phyloP scores from a whole-genome alignment of 192 early-diverging fungal genomes.

The Gryganskiella cystojenkinii region DNA sequence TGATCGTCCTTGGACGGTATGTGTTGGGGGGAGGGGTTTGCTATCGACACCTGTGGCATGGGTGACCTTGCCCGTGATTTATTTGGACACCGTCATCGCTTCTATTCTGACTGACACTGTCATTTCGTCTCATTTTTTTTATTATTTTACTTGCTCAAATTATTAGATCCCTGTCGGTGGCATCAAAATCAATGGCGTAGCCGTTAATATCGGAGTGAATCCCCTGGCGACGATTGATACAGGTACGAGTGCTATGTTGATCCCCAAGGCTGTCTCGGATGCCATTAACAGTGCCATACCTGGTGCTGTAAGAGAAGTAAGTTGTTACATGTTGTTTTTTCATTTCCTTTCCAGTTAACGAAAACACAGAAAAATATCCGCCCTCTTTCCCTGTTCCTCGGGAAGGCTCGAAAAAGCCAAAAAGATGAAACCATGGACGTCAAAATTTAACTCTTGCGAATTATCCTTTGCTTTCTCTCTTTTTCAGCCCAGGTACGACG shows the following conservation, averaged over 20 bases:
- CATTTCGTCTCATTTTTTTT: too few relatives aligned
- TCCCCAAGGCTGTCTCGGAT: conserved; percentile 43
- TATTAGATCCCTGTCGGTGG: conserved; percentile 29
- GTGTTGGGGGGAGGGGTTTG: too few relatives aligned
- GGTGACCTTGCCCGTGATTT: background rate
- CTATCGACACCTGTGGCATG: too few relatives aligned
- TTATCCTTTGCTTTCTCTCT: too few relatives aligned
- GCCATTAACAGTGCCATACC: conserved; percentile 58
- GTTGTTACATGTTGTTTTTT: background rate
- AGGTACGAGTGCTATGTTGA: conserved; percentile 65
- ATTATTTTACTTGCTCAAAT: background rate
- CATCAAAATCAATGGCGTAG: conserved; percentile 21
- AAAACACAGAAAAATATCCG: too few relatives aligned
- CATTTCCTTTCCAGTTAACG: background rate
- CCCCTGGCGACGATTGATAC: conserved; percentile 62
- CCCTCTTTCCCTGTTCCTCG: background rate
- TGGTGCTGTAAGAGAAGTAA: conserved; percentile 24
- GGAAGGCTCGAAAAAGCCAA: too few relatives aligned
- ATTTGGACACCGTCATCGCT: too few relatives aligned
- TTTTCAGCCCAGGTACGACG: too few relatives aligned
- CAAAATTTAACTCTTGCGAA: too few relatives aligned
- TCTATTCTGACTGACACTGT: too few relatives aligned
- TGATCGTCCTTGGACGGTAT: conserved; percentile 34
- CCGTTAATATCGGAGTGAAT: background rate
- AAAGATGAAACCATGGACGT: too few relatives aligned